Conservation (phyloP, 169 alveolate species). For the Neospora caninum region DNA sequence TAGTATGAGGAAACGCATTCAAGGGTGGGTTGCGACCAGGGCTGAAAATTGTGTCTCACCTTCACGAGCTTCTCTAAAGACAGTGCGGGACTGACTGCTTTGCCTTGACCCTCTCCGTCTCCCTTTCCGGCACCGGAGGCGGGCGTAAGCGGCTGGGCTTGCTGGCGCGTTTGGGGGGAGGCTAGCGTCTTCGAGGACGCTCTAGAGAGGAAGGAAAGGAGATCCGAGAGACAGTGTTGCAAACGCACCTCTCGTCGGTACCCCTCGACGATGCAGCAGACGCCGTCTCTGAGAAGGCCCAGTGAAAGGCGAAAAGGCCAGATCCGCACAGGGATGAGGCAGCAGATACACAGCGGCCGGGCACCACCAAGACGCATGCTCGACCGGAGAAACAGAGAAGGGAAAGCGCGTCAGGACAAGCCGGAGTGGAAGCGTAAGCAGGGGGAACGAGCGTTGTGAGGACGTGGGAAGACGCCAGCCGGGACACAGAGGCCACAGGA, state of each 20-base stretch:
- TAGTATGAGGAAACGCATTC: not conserved
- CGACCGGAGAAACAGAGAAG: too few species aligned
- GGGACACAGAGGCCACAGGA: too few species aligned
- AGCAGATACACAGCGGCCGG: too few species aligned
- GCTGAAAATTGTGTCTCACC: not conserved
- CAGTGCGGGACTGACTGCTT: not conserved
- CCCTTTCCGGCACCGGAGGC: not conserved
- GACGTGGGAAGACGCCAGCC: too few species aligned
- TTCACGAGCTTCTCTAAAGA: not conserved
- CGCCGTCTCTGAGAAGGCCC: constrained; percentile 10
- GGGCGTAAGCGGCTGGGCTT: not conserved
- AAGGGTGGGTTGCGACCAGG: not conserved
- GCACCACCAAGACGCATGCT: too few species aligned
- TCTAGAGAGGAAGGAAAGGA: not conserved
- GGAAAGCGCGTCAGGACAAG: too few species aligned
- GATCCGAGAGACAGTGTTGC: constrained; percentile 12
- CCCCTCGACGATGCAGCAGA: constrained; percentile 35
- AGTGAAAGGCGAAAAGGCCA: not conserved
- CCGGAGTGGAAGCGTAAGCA: too few species aligned
- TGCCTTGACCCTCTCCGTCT: not conserved
- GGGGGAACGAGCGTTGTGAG: too few species aligned
- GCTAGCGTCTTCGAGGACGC: not conserved
- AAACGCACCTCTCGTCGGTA: constrained; percentile 30
- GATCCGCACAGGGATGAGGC: not conserved
- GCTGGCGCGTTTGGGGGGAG: not conserved